Conservation (phyloP, 352 stramenopile genomes). For the Pythium dissimile region DNA sequence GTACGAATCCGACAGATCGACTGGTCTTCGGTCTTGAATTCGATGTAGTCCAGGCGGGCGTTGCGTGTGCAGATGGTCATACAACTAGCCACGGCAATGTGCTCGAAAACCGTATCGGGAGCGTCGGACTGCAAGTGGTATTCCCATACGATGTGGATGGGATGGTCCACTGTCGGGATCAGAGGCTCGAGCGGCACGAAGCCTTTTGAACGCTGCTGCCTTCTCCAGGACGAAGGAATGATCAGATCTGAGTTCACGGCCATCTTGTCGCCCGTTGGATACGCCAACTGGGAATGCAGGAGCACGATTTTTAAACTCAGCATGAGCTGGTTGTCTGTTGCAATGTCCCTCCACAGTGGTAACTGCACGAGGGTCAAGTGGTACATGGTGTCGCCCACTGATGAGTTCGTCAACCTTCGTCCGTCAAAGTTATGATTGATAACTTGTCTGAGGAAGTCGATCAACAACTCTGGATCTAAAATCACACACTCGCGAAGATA, state of each 20-base stretch:
- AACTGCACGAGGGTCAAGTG: background rate
- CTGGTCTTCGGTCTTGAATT: background rate
- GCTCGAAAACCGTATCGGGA: constrained; percentile 20
- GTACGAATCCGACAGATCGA: background rate
- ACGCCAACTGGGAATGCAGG: constrained; percentile 7
- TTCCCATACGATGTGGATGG: constrained; percentile 6
- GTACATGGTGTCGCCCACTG: background rate
- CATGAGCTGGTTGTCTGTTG: background rate
- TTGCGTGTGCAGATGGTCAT: background rate
- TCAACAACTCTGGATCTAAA: background rate
- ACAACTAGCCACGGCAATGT: constrained; percentile 19
- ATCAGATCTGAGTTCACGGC: constrained; percentile 6
- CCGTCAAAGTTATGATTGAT: background rate
- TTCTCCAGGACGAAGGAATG: background rate
- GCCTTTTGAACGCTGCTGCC: background rate
- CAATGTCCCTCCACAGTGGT: background rate
- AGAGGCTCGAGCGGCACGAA: background rate
- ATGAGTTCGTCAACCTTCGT: background rate
- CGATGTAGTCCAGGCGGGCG: background rate
- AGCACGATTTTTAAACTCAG: constrained; percentile 19
- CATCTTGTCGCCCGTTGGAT: constrained; percentile 3
- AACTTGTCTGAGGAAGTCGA: background rate
- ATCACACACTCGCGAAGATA: too few relatives aligned
- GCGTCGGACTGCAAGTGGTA: constrained; percentile 12
- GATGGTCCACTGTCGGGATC: background rate